Evolutionary conservation across 805 yeast species (phyloP), one percentile per base, ranked within the genome.

Genomic region (Sungouiella thailandica): DNA sequence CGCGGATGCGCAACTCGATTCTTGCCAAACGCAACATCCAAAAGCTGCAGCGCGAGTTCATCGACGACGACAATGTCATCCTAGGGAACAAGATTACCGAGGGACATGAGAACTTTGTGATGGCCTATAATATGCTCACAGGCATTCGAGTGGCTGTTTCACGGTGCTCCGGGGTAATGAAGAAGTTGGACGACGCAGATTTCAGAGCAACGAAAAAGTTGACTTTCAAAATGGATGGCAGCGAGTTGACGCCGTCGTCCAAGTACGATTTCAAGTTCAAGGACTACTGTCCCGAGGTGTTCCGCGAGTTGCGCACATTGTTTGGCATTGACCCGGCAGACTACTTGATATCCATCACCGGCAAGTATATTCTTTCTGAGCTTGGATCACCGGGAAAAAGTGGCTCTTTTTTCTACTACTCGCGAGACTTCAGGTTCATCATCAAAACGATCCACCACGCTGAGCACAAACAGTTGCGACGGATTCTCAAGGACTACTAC

Each of bases 321-420:
- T 93, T 94, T 63, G 88, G 89, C 10, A 70, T 93, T 18, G 97
- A 93, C 52, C 96, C 96, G 3, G 97, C 96, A 1, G 98, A 94
- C 57, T 93, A 94, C 57, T 68, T 93, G 35, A 80, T 90, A 47
- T 86, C 96, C 1, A 70, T 93, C 45, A 90, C 97, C 0, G 90
- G 96, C 14, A 88, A 88, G 57, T 90, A 90, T 53, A 84, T 93
- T 42, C 72, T 93, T 24, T 83, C 93, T 17, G 97, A 90, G 60
- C 66, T 88, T 44, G 95, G 90, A 14, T 88, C 97, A 2, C 97
- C 97, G 0, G 98, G 98, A 3, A 93, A 93, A 57, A 83, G 95
- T 51, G 98, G 98, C 0, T 87, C 96, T 0, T 90, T 90, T 53
- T 93, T 93, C 55, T 93, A 93, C 64, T 94, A 84, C 58, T 87